Conservation (phyloP, 176 grass and related monocot genomes). For the Cocos nucifera region DNA sequence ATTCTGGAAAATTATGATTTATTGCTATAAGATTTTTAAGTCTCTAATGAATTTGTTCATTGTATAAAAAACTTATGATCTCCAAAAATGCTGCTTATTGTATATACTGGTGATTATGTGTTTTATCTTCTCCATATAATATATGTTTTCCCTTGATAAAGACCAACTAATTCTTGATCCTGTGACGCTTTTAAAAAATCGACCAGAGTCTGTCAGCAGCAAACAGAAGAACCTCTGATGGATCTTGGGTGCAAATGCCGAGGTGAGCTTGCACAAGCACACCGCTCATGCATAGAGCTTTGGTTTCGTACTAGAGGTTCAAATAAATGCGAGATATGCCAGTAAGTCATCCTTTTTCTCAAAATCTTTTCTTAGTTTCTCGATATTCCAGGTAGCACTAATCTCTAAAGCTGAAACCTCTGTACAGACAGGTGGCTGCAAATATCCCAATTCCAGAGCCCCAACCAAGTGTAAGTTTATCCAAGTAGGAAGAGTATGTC, state of each 20-base stretch:
- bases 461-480: constrained; percentile 69
- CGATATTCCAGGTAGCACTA: constrained; percentile 7
- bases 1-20: no score
- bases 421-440: constrained; percentile 66
- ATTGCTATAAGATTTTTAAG: no score
- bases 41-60: no score
- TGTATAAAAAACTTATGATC: no score
- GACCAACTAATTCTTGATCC: no score
- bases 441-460: constrained; percentile 86
- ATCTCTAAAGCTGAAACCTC: constrained; percentile 19
- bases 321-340: constrained; percentile 99
- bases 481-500: no score
- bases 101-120: no score
- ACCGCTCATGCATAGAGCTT: constrained; percentile 76
- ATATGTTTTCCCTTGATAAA: no score
- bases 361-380: not conserved
- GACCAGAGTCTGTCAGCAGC: constrained; percentile 83
- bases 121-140: no score
- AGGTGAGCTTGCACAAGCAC: constrained; percentile 87
- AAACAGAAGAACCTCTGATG: constrained; percentile 84
- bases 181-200: constrained; percentile 4
- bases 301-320: constrained; percentile 94
- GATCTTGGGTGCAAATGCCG: constrained; percentile 90
- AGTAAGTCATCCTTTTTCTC: constrained; percentile 49
- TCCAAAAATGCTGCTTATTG: no score